Percentiles rank a stretch among this genome's conserved stretches.
phyloP scores from a whole-genome alignment of 2,329 filamentous ascomycete species.

The Epichloe scottii region DNA sequence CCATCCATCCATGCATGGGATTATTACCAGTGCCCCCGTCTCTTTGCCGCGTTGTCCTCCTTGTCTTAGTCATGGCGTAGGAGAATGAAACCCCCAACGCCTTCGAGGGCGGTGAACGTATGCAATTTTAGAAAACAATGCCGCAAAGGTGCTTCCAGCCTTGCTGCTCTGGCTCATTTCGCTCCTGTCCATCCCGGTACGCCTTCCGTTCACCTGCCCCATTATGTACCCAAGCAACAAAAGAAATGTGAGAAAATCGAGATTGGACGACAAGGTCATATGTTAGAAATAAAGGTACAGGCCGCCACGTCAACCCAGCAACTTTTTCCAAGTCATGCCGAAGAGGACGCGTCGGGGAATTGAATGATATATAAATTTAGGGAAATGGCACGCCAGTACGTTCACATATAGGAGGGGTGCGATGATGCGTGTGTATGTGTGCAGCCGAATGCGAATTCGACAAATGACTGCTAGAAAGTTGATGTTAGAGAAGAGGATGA shows the following conservation, averaged over 20 bases:
- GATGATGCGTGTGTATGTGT: not conserved
- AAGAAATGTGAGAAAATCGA: conserved; percentile 1
- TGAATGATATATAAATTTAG: not conserved
- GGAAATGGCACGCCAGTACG: not conserved
- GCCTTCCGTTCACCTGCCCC: conserved; percentile 2
- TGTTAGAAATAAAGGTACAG: not conserved
- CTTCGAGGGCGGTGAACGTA: not conserved
- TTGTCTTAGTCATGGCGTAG: not conserved
- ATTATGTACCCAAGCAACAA: conserved; percentile 5
- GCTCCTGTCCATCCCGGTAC: not conserved
- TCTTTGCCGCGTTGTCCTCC: not conserved
- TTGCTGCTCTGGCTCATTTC: not conserved
- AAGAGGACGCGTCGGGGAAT: not conserved
- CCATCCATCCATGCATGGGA: not conserved
- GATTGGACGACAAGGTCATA: not conserved
- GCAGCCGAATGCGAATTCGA: not conserved
- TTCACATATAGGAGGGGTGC: not conserved
- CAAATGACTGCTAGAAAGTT: not conserved
- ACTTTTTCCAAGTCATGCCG: not conserved
- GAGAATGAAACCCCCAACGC: not conserved
- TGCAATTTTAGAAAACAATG: not conserved
- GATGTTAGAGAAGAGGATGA: not conserved
- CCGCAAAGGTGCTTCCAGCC: not conserved
- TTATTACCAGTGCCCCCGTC: not conserved
- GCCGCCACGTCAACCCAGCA: not conserved